Base-by-base conservation (phyloP, 495 filamentous ascomycete species). In the Polyplosphaeria fusca region DNA sequence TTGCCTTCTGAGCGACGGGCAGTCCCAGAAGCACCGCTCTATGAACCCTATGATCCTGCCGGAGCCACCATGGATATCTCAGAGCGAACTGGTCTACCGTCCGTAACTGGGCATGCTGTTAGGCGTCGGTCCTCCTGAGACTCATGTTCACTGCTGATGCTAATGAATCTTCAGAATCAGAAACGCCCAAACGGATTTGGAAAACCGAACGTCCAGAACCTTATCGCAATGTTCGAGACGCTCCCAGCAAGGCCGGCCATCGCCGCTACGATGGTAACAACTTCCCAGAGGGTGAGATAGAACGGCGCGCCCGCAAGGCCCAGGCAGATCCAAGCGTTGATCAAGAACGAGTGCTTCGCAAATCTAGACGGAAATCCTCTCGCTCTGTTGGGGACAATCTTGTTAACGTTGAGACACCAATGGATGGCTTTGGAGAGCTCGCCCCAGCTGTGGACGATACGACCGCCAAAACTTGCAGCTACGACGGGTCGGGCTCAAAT, bases 401-500 rank as follows among this genome's bases (percentile, higher is more conserved):
- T n/a, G n/a, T n/a, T n/a, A n/a, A n/a, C n/a, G n/a, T n/a, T n/a
- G 39, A 58, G n/a, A 44, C 45, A 12, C 25, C 11, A 12, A 40
- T 58, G 30, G 42, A 23, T 4, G 39, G 45, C 46, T 58, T 58
- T 25, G 55, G 55, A 37, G 46, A 58, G 19, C 47, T 48, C 7
- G 42, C 38, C 28, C 18, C 3, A 7, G 24, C 27, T 3, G 23
- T 30, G n/a, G 25, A 49, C 18, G 39, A 58, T 5, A 20, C 38
- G 37, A 38, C 26, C 12, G 39, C 37, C 7, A 48, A 26, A 7
- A 46, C 27, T 24, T 32, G 52, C 20, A 52, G 48, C 19, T 48
- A 59, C 24, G 48, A 59, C 30, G 55, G 55, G 7, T 52, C 47
- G 4, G 40, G 55, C 16, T 47, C 55, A 7, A 9, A 45, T 18